Evolutionary conservation across 2,329 filamentous ascomycete genomes (phyloP).

Genomic region (Venturiaceae sp.): DNA sequence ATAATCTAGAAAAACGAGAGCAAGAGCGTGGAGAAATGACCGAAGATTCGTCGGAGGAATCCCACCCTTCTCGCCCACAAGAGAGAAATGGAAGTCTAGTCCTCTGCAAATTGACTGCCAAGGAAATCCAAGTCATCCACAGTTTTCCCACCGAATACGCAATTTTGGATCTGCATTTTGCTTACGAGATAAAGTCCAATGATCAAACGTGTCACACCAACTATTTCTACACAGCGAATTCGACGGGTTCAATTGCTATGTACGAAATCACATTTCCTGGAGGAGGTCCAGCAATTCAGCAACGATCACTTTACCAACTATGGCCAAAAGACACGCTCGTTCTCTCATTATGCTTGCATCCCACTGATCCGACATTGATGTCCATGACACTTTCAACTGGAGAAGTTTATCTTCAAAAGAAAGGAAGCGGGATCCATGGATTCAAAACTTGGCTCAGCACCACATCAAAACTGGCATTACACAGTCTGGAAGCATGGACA

Average conservation of each 20-base stretch:
- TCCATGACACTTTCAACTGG: conserved; percentile 65
- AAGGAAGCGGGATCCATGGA: conserved; percentile 15
- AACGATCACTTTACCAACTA: conserved; percentile 22
- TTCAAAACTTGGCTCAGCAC: conserved; percentile 8
- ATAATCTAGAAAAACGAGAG: conserved; percentile 53
- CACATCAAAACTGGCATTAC: conserved; percentile 11
- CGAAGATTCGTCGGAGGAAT: no score
- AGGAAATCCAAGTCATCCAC: conserved; percentile 19
- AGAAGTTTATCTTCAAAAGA: conserved; percentile 35
- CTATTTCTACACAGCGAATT: conserved; percentile 66
- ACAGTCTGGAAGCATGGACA: conserved; percentile 64
- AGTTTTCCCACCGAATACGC: conserved; percentile 53
- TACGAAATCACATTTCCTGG: conserved; percentile 37
- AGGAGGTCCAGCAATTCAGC: background rate
- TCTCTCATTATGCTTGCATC: conserved; percentile 67
- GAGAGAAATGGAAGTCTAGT: conserved; percentile 62
- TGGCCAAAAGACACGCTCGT: conserved; percentile 54
- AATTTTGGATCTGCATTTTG: conserved; percentile 77
- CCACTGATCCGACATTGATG: conserved; percentile 42
- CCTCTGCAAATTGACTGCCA: conserved; percentile 48
- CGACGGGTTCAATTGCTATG: conserved; percentile 60
- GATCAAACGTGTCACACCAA: conserved; percentile 16
- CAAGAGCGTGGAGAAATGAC: conserved; percentile 12
- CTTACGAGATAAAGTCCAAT: conserved; percentile 35
- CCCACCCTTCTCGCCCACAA: no score